These are phyloP conservation scores for Nannochloropsis salina DNA, from an alignment of 108 stramenopile species.

Conservation along the genomic window DNA sequence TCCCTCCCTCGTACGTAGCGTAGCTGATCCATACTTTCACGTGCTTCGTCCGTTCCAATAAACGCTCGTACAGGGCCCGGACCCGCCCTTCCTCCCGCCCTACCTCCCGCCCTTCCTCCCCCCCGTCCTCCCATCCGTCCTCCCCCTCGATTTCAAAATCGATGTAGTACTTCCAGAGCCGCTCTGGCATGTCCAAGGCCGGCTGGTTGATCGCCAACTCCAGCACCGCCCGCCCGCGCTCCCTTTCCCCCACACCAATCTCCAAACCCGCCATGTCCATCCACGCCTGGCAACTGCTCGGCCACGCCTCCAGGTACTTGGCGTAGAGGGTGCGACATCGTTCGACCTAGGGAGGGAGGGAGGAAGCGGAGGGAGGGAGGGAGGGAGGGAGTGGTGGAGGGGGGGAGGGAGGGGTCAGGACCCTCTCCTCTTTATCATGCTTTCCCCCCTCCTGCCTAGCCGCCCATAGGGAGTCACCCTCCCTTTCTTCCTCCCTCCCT, in stretches of 20 bases:
- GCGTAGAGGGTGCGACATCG: conserved; percentile 86
- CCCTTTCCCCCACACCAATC: conserved; percentile 80
- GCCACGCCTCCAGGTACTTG: conserved; percentile 85
- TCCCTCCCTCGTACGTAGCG: conserved; percentile 61
- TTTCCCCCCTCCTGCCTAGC: no score
- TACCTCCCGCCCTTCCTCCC: neutral
- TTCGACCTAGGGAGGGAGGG: conserved; percentile 56
- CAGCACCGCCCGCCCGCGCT: conserved; percentile 86
- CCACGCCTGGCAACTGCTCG: conserved; percentile 85
- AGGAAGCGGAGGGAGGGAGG: neutral
- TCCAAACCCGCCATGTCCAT: conserved; percentile 83
- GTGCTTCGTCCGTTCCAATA: conserved; percentile 84
- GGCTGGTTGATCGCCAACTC: conserved; percentile 85
- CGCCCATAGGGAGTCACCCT: neutral
- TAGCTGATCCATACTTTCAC: conserved; percentile 67
- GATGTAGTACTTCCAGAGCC: conserved; percentile 93
- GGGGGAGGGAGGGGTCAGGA: no score
- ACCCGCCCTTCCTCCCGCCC: conserved; percentile 36
- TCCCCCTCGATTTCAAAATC: conserved; percentile 82
- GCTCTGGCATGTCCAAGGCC: conserved; percentile 92
- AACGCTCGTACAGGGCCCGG: conserved; percentile 74
- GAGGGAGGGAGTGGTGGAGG: no score
- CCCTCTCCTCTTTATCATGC: no score
- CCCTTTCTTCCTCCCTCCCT: neutral
- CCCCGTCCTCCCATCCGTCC: conserved; percentile 22